These are phyloP conservation scores for Phoma sp. DNA, from an alignment of 2,329 filamentous ascomycete species.

Conservation along the genomic window DNA sequence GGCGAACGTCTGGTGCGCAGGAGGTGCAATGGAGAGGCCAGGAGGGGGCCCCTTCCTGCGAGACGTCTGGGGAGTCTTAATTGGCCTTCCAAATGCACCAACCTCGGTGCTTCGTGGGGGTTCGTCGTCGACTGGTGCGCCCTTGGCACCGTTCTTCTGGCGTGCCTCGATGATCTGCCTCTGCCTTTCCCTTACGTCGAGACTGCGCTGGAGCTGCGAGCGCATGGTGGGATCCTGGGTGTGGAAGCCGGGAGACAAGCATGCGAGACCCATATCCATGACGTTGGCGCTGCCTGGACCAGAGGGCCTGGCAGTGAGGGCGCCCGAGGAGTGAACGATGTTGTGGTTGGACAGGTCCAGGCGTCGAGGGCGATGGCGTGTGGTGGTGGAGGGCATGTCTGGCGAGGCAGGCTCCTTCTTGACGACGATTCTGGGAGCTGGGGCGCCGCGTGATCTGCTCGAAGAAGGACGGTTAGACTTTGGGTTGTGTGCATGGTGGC, in stretches of 20 bases:
- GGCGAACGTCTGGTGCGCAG: slow-evolving; percentile 88
- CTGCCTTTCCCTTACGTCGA: slow-evolving; percentile 92
- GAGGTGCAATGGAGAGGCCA: slow-evolving; percentile 92
- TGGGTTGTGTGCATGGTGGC: slow-evolving; percentile 19
- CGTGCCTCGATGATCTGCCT: slow-evolving; percentile 92
- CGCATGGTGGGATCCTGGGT: slow-evolving; percentile 97
- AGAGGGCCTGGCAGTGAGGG: slow-evolving; percentile 70
- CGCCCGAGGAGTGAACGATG: slow-evolving; percentile 51
- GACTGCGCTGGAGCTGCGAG: slow-evolving; percentile 90
- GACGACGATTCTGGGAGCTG: slow-evolving; percentile 81
- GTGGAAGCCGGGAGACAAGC: slow-evolving; percentile 92
- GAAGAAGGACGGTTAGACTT: slow-evolving; percentile 49
- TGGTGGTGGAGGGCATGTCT: slow-evolving; percentile 72
- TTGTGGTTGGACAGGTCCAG: slow-evolving; percentile 72
- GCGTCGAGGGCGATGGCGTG: slow-evolving; percentile 76
- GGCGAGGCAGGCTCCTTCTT: slow-evolving; percentile 96
- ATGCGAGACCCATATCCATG: slow-evolving; percentile 91
- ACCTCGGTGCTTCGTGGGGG: slow-evolving; percentile 40
- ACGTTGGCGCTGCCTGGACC: slow-evolving; percentile 76
- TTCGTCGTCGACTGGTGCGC: slow-evolving; percentile 37
- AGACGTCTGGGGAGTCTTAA: slow-evolving; percentile 75
- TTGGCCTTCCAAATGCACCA: slow-evolving; percentile 52
- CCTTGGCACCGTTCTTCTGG: slow-evolving; percentile 75
- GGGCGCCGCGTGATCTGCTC: slow-evolving; percentile 58
- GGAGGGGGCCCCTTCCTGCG: slow-evolving; percentile 80